Conservation (phyloP, 139 green algal genomes). For the Mesotaenium endlicherianum region DNA sequence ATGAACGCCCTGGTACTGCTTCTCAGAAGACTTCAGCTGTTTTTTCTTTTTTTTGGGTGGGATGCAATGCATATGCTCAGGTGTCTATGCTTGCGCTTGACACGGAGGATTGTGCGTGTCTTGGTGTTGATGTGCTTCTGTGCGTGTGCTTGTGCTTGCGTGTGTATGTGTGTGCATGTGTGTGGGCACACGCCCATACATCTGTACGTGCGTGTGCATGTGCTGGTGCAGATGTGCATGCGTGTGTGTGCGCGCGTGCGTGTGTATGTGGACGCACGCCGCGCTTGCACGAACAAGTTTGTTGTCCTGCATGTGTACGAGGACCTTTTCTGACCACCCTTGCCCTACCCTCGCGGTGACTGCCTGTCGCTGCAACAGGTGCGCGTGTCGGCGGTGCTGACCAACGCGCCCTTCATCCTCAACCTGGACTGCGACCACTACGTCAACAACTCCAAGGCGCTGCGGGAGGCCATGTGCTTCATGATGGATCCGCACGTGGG, state of each 20-base stretch:
- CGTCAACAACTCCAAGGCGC: conserved; percentile 49
- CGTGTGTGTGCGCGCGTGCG: too few species aligned
- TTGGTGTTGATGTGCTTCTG: background rate
- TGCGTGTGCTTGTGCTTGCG: background rate
- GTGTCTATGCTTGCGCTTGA: background rate
- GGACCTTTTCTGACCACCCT: too few species aligned
- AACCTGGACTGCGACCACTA: conserved; percentile 56
- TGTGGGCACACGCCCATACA: too few species aligned
- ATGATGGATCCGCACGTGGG: conserved; percentile 47
- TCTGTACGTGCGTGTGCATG: background rate
- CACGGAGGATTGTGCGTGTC: background rate
- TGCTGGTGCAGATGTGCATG: too few species aligned
- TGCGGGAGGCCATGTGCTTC: conserved; percentile 52
- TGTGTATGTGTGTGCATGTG: background rate
- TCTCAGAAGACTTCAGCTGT: background rate
- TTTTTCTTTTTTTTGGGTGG: background rate
- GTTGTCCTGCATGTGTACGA: too few species aligned
- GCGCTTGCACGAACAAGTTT: too few species aligned
- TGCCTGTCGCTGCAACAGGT: background rate
- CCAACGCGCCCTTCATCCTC: conserved; percentile 50
- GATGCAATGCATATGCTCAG: background rate
- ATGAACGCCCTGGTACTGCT: conserved; percentile 44
- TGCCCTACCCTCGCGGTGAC: too few species aligned
- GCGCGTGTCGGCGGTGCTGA: conserved; percentile 44
- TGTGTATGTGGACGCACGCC: too few species aligned